Conservation (phyloP, 2,329 filamentous ascomycete genomes). For the Exophiala lecanii-corni region DNA sequence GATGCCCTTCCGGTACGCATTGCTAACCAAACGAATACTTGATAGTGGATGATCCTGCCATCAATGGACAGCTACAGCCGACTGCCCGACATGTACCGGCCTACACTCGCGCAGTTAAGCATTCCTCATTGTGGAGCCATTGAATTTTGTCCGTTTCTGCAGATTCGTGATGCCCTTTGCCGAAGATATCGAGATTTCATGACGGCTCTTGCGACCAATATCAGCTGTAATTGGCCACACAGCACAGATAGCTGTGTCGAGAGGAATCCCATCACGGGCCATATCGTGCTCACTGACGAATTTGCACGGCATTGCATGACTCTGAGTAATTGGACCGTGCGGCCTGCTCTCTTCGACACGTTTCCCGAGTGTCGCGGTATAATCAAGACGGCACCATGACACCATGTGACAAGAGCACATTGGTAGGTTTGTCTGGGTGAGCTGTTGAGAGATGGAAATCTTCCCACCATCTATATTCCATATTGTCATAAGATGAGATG, state of each 20-base stretch:
- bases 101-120: constrained; percentile 3
- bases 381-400: constrained; percentile 1
- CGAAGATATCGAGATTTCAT: constrained; percentile 6
- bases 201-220: constrained; percentile 2
- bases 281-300: constrained; percentile 3
- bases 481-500: too few species aligned
- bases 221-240: constrained; percentile 8
- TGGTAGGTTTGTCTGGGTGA: too few species aligned
- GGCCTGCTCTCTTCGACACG: constrained; percentile 1
- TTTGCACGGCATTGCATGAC: constrained; percentile 3
- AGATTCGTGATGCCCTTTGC: constrained; percentile 9
- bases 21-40: too few species aligned
- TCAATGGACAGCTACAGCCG: constrained; percentile 4
- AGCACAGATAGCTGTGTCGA: not conserved
- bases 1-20: not conserved
- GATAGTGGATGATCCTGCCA: constrained; percentile 12
- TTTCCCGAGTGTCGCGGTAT: constrained; percentile 7
- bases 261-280: not conserved
- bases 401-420: too few species aligned
- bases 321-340: constrained; percentile 4
- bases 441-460: too few species aligned
- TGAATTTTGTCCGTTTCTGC: constrained; percentile 9
- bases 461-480: too few species aligned
- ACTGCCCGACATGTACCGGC: constrained; percentile 7
- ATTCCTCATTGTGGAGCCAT: constrained; percentile 7